Evolutionary conservation across 1,284 basidiomycete genomes (phyloP).

Genomic region (Trametes polyzona): DNA sequence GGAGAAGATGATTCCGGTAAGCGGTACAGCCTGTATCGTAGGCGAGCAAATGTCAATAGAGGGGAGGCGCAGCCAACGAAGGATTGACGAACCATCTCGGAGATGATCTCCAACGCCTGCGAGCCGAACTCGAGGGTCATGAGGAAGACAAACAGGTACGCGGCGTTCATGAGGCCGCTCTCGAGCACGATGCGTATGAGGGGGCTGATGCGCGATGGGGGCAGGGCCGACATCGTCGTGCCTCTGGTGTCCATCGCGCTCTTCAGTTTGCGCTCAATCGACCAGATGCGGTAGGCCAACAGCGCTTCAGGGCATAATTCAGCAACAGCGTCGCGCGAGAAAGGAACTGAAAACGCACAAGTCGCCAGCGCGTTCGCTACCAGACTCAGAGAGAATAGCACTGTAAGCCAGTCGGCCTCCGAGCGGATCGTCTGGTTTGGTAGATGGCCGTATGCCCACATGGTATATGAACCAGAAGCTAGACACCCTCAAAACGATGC

Average conservation of each 20-base stretch:
- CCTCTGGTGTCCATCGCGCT: background rate
- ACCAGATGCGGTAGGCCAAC: constrained; percentile 23
- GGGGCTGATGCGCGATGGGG: constrained; percentile 12
- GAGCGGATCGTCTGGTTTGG: constrained; percentile 8
- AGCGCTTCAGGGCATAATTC: constrained; percentile 9
- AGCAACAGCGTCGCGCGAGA: background rate
- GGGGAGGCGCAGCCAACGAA: background rate
- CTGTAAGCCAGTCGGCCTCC: constrained; percentile 16
- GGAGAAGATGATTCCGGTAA: constrained; percentile 24
- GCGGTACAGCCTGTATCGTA: constrained; percentile 10
- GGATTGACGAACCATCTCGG: constrained; percentile 20
- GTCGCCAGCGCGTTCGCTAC: constrained; percentile 23
- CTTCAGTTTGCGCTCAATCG: constrained; percentile 9
- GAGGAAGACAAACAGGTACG: constrained; percentile 23
- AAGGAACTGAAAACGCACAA: background rate
- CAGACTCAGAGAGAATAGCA: constrained; percentile 22
- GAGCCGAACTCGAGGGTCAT: constrained; percentile 14
- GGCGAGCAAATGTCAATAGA: background rate
- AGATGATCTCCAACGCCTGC: constrained; percentile 22
- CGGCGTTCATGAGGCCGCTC: constrained; percentile 22
- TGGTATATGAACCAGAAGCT: constrained; percentile 6
- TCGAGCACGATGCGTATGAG: constrained; percentile 23
- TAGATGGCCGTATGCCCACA: constrained; percentile 11
- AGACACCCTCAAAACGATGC: background rate
- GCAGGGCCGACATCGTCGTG: no score